Evolutionary conservation across 805 yeast species (phyloP).

Genomic region (Saturnispora silvae): DNA sequence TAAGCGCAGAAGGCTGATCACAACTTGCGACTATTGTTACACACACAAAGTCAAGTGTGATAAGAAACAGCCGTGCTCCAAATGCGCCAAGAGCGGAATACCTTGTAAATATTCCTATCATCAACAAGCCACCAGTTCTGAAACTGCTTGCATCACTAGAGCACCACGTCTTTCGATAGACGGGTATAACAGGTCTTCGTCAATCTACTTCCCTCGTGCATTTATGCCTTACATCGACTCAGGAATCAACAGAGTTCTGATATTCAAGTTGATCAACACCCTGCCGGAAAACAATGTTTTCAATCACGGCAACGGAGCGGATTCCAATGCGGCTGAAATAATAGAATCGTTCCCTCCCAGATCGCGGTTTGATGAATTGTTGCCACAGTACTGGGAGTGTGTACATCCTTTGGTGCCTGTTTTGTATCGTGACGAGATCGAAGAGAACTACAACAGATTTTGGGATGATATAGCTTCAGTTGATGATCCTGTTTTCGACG

Average conservation of each 20-base stretch:
- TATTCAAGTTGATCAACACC: conserved; percentile 9
- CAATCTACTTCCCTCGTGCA: conserved; percentile 12
- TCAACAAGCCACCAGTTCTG: no score
- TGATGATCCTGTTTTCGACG: conserved; percentile 7
- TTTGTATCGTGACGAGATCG: conserved; percentile 6
- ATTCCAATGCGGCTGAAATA: neutral
- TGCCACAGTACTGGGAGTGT: conserved; percentile 11
- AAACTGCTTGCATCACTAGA: no score
- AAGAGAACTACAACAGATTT: conserved; percentile 5
- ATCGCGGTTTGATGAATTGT: conserved; percentile 8
- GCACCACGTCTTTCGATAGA: no score
- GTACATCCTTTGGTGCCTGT: conserved; percentile 12
- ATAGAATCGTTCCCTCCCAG: conserved; percentile 9
- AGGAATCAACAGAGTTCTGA: conserved; percentile 6
- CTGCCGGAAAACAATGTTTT: conserved; percentile 1
- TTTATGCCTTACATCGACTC: conserved; percentile 10
- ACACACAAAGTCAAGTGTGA: conserved; percentile 13
- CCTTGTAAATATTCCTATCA: conserved; percentile 11
- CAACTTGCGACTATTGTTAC: conserved; percentile 13
- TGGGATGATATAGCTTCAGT: conserved; percentile 8
- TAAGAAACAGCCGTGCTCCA: conserved; percentile 9
- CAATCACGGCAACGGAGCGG: conserved; percentile 2
- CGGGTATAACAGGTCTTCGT: no score
- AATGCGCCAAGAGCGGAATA: conserved; percentile 9
- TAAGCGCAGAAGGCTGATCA: conserved; percentile 10